Evolutionary conservation across 805 yeast species (phyloP).

Genomic region (Myxozyma kluyveri): DNA sequence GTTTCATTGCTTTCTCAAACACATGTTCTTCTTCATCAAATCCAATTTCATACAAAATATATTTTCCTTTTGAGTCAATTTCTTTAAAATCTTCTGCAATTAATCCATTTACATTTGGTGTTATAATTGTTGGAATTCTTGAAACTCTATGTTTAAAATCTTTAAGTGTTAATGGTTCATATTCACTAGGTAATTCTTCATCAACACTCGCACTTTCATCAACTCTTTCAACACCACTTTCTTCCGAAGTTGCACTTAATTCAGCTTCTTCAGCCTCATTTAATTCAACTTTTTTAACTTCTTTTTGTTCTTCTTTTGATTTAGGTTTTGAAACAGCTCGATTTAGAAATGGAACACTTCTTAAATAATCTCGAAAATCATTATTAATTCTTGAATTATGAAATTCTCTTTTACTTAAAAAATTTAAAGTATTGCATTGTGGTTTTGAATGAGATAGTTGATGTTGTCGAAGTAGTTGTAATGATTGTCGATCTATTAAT

Average conservation of each 20-base stretch:
- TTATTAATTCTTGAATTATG: too few species aligned
- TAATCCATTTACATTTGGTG: not conserved
- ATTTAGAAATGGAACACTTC: too few species aligned
- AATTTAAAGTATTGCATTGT: too few species aligned
- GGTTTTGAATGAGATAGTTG: too few species aligned
- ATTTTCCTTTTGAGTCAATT: constrained; percentile 9
- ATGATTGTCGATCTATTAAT: too few species aligned
- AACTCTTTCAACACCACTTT: not conserved
- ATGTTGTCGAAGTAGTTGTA: too few species aligned
- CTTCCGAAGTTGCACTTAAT: constrained; percentile 1
- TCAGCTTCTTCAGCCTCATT: constrained; percentile 19
- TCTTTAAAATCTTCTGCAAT: constrained; percentile 4
- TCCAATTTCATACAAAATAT: constrained; percentile 21
- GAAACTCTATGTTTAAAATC: constrained; percentile 19
- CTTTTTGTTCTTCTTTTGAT: not conserved
- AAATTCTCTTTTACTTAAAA: too few species aligned
- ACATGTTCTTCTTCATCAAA: not conserved
- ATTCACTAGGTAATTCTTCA: constrained; percentile 4
- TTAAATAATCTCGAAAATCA: too few species aligned
- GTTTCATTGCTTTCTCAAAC: not conserved
- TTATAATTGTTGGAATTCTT: constrained; percentile 1
- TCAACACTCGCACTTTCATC: not conserved
- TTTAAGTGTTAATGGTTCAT: constrained; percentile 8
- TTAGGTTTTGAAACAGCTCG: not conserved
- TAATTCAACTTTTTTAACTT: constrained; percentile 7